phyloP scores from a whole-genome alignment of 2,329 filamentous ascomycete genomes.

The Botryotinia convoluta region DNA sequence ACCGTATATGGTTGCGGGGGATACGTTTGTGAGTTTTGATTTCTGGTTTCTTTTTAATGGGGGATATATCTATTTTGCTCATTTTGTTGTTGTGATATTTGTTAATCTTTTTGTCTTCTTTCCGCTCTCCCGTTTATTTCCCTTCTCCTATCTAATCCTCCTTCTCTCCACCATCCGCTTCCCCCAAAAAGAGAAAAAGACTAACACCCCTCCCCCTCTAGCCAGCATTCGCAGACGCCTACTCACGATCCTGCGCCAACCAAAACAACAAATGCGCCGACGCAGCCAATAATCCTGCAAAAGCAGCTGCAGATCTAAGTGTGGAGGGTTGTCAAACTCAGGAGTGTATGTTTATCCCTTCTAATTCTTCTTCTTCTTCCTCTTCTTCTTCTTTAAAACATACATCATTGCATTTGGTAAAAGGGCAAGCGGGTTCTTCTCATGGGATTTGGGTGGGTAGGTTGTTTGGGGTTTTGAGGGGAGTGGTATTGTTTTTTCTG shows the following conservation, averaged over 20 bases:
- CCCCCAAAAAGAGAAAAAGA: neutral
- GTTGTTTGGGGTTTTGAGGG: neutral
- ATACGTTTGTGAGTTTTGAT: constrained; percentile 17
- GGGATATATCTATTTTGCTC: neutral
- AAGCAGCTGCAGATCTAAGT: neutral
- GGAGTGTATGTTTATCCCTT: constrained; percentile 3
- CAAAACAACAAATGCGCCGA: constrained; percentile 7
- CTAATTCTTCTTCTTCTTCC: neutral
- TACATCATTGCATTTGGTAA: neutral
- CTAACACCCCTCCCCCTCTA: neutral
- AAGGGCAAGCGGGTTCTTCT: neutral
- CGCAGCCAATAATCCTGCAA: neutral
- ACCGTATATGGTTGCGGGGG: constrained; percentile 4
- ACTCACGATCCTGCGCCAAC: constrained; percentile 4
- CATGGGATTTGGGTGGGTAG: neutral
- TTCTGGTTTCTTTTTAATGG: neutral
- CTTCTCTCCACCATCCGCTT: neutral
- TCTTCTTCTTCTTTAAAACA: neutral
- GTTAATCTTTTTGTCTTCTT: neutral
- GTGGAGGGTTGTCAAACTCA: constrained; percentile 3
- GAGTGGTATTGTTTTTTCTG: neutral
- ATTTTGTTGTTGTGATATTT: neutral
- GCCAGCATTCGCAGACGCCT: constrained; percentile 1
- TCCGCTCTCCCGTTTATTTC: neutral
- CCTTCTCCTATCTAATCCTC: no score